Base-by-base conservation (phyloP, 176 grass and related monocot genomes). In the Zoysia pacifica region DNA sequence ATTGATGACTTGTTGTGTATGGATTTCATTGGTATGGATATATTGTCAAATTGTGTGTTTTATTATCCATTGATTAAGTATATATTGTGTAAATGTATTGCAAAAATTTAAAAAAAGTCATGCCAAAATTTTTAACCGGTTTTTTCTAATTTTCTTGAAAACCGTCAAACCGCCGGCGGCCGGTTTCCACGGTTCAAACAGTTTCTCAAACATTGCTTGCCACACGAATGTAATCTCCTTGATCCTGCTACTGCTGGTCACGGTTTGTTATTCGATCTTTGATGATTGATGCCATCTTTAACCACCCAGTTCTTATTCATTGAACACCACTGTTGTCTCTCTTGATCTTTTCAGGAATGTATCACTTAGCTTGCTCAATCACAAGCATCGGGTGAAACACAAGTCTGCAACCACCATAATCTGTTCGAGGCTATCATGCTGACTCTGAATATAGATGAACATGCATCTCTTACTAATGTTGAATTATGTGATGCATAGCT, bases 401-500 rank as follows among this genome's bases (percentile, higher is more conserved):
- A 81, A 42, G 50, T 38, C 56, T 76, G 35, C 35, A 77, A 56
- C 13, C 50, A 75, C 38, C 62, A 38, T 70, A 19, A 19, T 48
- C 58, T 49, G 47, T 59, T 5, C 28, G 51, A 19, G 48, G 48
- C 46, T 76, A 46, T 16, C 56, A 58, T 48, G 55, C 11, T 52
- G 45, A 13, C 46, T 65, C 9, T 9, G 0, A 55, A 7, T 11
- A 54, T 39, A 48, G 41, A 49, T 28, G 15, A 39, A 19, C 47
- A 14, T 5, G 11, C 14, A 13, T 70, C 6, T 28, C 2, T 15
- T 48, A 36, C 1, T 20, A 28, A 51, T 75, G 35, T 14, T 35
- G 40, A 39, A 77, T 59, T 72, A 75, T 45, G 56, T 28, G 48
- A 28, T 76, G 73, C 28, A 15, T 58, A 18, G 9, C 9, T 87